Conservation (phyloP, 257 asterid species). For the Leptodermis oblonga region DNA sequence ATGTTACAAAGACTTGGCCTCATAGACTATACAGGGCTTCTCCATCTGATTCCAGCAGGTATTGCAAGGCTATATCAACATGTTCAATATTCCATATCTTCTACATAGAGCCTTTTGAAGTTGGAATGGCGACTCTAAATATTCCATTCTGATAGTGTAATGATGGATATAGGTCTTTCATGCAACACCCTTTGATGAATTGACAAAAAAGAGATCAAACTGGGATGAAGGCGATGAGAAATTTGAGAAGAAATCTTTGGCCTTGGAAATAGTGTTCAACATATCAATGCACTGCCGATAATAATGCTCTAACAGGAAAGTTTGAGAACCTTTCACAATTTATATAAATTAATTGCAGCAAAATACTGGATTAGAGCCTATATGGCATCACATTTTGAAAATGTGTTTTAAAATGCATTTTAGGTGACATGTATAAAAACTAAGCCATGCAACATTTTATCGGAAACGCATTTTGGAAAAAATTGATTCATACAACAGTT, state of each 20-base stretch:
- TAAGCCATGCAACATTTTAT: no score
- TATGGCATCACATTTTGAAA: no score
- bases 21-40: neutral
- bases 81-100: neutral
- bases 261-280: neutral
- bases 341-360: neutral
- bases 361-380: no score
- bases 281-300: neutral
- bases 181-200: neutral
- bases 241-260: neutral
- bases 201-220: neutral
- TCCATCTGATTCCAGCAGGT: neutral
- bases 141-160: neutral
- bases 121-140: neutral
- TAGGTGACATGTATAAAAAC: no score
- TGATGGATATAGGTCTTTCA: neutral
- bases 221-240: neutral
- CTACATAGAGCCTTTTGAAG: neutral
- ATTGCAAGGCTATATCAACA: no score
- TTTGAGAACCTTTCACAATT: neutral
- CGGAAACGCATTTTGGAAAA: no score
- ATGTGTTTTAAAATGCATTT: no score
- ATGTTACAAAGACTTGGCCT: neutral
- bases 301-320: neutral
- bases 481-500: no score